phyloP scores from a whole-genome alignment of 148 eudicot species.

The Nepenthes mirabilis region DNA sequence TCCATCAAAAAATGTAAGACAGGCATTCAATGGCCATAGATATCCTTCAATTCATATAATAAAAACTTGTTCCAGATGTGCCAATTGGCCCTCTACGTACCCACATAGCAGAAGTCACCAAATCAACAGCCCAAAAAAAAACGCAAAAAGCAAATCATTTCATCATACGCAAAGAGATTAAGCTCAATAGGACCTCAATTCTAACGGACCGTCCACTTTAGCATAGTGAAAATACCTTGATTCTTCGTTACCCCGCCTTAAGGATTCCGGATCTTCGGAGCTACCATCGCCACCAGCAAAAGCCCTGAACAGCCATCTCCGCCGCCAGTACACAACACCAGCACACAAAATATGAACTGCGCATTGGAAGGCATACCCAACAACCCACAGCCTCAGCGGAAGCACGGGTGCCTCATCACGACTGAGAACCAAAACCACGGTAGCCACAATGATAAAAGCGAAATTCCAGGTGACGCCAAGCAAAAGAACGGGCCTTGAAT shows the following conservation, averaged over 20 bases:
- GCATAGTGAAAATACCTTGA: conserved; percentile 12
- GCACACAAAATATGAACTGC: conserved; percentile 50
- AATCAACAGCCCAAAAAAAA: background rate
- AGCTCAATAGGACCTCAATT: background rate
- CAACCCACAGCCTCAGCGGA: conserved; percentile 55
- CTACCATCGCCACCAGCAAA: background rate
- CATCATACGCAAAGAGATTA: background rate
- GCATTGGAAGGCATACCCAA: conserved; percentile 60
- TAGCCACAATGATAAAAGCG: conserved; percentile 8
- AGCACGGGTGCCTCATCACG: conserved; percentile 14
- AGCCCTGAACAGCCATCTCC: conserved; percentile 14
- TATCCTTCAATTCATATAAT: too few species aligned
- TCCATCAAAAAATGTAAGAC: too few species aligned
- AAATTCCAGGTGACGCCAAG: conserved; percentile 12
- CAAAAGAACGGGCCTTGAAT: conserved; percentile 10
- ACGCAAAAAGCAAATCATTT: background rate
- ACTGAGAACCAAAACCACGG: conserved; percentile 18
- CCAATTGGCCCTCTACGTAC: too few species aligned
- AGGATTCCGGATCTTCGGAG: background rate
- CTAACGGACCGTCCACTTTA: background rate
- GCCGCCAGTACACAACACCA: conserved; percentile 31
- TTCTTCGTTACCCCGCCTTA: conserved; percentile 11
- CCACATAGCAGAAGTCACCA: too few species aligned
- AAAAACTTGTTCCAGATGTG: too few species aligned
- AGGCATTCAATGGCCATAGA: too few species aligned